phyloP scores from a whole-genome alignment of 2,329 filamentous ascomycete species.

The Trichophyton rubrum region DNA sequence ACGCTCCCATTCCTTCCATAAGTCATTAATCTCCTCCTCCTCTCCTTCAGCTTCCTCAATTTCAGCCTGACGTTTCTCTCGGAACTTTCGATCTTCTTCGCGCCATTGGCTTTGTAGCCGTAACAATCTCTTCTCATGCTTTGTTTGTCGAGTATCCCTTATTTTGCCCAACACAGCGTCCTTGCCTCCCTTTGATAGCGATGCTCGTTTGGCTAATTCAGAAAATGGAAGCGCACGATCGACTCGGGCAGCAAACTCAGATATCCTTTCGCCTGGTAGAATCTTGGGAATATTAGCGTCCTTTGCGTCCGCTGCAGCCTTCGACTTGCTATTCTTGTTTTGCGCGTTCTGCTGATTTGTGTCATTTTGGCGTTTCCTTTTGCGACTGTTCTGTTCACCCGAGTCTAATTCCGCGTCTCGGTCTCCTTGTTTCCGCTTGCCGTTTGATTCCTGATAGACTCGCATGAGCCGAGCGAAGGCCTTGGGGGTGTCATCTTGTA shows the following conservation, averaged over 20 bases:
- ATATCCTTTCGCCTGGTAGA: slow-evolving; percentile 67
- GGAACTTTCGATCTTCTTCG: slow-evolving; percentile 41
- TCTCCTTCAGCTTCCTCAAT: slow-evolving; percentile 52
- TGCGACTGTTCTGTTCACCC: slow-evolving; percentile 34
- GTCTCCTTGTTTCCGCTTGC: background rate
- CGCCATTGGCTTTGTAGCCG: slow-evolving; percentile 48
- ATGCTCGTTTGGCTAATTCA: slow-evolving; percentile 38
- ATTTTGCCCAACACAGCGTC: slow-evolving; percentile 19
- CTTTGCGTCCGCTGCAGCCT: slow-evolving; percentile 11
- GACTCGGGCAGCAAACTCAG: slow-evolving; percentile 70
- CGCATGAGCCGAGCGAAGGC: slow-evolving; percentile 77
- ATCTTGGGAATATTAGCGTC: slow-evolving; percentile 48
- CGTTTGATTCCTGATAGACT: slow-evolving; percentile 8
- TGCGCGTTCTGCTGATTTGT: slow-evolving; percentile 9
- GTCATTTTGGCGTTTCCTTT: slow-evolving; percentile 33
- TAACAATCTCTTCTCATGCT: slow-evolving; percentile 68
- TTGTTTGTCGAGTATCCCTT: slow-evolving; percentile 53
- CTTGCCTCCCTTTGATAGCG: slow-evolving; percentile 41
- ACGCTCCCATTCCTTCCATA: slow-evolving; percentile 51
- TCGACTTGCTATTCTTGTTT: slow-evolving; percentile 8
- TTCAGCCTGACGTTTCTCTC: slow-evolving; percentile 69
- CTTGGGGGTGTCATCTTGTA: slow-evolving; percentile 66
- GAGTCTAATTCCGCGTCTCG: background rate
- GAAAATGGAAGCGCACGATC: slow-evolving; percentile 70
- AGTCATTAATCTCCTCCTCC: slow-evolving; percentile 49